Base-by-base conservation (phyloP, 139 green algal genomes). In the Haematococcus sp. region DNA sequence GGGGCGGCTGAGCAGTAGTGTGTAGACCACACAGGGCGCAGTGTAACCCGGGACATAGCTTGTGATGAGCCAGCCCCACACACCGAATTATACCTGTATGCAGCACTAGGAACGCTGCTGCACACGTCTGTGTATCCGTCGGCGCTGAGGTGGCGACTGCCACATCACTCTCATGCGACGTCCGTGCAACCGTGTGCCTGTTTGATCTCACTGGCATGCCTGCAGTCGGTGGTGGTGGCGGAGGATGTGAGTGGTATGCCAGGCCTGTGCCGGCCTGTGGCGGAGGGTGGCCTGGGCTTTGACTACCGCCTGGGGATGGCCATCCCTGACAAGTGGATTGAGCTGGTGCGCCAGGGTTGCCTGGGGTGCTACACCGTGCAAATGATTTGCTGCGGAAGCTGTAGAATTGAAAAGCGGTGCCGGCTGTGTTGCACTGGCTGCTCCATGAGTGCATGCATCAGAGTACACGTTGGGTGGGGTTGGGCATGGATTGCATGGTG, bases 191-290 rank as follows among this genome's bases (percentile, higher is more conserved):
- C n/a, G n/a, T n/a, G n/a, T 49, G 40, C 40, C 40, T 11, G 40
- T 49, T 49, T 49, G 7, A 19, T 49, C 11, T 7, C 11, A 19
- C 40, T 7, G 52, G 4, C 59, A 23, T 63, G 55, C 16, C 1
- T 44, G 20, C 74, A 90, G 73, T 90, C 88, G 3, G 83, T 97
- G 25, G 94, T 89, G 0, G 88, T 99, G 17, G 95, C 95, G 0
- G 95, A 99, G 83, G 95, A 99, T 64, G 95, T 99, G 19, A 93
- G 81, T 17, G 94, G 95, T 61, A 98, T 98, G 95, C 95, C 95
- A 7, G 86, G 78, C 11, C 86, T 99, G 69, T 93, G 95, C 82
- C 81, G 91, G 22, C 88, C 90, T 0, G 95, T 98, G 43, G 4
- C 33, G 0, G 91, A 98, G 76, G 91, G 94, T 35, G 95, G 95